Percentiles rank a stretch among this genome's conserved stretches.
Evolutionary conservation across 208 protist species (phyloP).

Genomic region (Trichomonas gallinae): DNA sequence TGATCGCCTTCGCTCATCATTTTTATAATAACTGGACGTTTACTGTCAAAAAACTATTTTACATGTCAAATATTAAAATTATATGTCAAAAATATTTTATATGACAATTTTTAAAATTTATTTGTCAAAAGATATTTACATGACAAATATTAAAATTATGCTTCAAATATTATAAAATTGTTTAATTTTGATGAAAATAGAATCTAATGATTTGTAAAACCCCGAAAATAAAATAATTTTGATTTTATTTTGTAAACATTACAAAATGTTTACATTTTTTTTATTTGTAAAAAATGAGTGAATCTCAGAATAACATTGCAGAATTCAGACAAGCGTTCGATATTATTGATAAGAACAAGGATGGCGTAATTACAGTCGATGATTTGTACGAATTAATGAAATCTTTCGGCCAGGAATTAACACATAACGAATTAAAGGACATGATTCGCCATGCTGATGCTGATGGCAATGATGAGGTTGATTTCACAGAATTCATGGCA

Average conservation of each 20-base stretch:
- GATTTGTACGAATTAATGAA: slow-evolving; percentile 3
- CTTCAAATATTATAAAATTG: too few species aligned
- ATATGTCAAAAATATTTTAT: too few species aligned
- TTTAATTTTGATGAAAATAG: too few species aligned
- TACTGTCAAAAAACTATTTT: too few species aligned
- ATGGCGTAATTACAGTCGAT: neutral
- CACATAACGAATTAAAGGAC: neutral
- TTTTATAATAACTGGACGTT: neutral
- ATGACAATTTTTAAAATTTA: too few species aligned
- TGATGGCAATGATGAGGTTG: neutral
- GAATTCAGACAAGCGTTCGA: neutral
- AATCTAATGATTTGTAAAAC: too few species aligned
- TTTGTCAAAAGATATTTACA: too few species aligned
- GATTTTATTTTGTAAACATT: too few species aligned
- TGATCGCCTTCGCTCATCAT: neutral
- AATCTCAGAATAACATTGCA: neutral
- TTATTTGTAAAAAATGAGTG: neutral
- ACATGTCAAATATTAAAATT: too few species aligned
- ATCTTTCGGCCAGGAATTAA: neutral
- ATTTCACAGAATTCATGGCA: neutral
- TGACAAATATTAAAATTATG: too few species aligned
- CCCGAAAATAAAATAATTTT: too few species aligned
- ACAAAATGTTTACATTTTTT: neutral
- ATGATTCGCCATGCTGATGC: neutral
- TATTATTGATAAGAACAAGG: neutral